A percentile compares a stretch with the other conserved stretches of the same genome.
Conservation (phyloP, 306 rosid species). For the Leucaena leucocephala region DNA sequence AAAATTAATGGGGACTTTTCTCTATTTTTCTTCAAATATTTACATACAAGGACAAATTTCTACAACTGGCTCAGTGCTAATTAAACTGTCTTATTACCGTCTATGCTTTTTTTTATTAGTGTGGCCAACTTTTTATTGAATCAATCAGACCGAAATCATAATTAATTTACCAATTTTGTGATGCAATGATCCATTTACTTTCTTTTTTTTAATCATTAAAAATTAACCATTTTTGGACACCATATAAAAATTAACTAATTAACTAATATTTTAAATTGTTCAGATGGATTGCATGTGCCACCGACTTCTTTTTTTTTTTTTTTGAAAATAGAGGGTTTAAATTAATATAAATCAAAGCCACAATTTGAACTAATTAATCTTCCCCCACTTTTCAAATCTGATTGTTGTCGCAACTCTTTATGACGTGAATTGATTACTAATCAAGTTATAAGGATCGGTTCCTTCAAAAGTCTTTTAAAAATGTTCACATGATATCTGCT, state of each 20-base stretch:
- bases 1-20: too few relatives aligned
- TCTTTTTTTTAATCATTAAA: too few relatives aligned
- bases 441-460: neutral
- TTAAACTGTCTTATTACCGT: neutral
- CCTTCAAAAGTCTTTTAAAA: neutral
- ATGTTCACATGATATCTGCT: neutral
- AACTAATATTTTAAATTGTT: neutral
- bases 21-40: too few relatives aligned
- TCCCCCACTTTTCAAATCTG: neutral
- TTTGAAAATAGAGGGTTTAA: neutral
- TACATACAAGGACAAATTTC: neutral
- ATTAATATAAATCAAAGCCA: neutral
- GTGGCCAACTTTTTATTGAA: neutral
- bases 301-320: neutral
- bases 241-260: neutral
- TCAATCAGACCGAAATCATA: constrained; percentile 5
- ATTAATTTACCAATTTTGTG: neutral
- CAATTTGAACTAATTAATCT: neutral
- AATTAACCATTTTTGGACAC: too few relatives aligned
- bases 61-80: neutral
- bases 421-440: neutral
- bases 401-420: neutral
- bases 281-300: constrained; percentile 29
- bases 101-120: neutral
- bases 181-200: neutral